Conservation (phyloP, 2,329 filamentous ascomycete genomes). For the Thielaviopsis ethacetica region DNA sequence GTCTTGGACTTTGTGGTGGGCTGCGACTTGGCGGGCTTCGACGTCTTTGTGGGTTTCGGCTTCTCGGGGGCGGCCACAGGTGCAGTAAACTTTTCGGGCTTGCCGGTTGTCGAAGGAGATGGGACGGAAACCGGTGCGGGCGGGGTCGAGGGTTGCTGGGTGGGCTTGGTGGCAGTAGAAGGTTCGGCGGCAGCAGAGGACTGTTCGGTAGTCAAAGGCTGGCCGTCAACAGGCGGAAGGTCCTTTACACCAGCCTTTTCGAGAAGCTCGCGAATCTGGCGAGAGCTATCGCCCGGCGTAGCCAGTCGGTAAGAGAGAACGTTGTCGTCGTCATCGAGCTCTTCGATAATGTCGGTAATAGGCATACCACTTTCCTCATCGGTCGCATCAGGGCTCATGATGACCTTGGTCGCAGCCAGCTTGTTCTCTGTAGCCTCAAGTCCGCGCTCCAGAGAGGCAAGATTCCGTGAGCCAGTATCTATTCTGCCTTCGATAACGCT, state of each 20-base stretch:
- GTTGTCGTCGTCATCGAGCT: constrained; percentile 81
- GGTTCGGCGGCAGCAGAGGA: too few species aligned
- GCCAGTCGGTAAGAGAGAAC: constrained; percentile 53
- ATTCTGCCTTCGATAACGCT: constrained; percentile 32
- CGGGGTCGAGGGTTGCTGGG: neutral
- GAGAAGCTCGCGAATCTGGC: constrained; percentile 54
- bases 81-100: neutral
- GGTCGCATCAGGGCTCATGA: constrained; percentile 17
- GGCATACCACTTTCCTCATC: constrained; percentile 36
- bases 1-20: constrained; percentile 36
- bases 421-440: constrained; percentile 53
- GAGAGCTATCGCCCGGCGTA: constrained; percentile 49
- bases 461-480: constrained; percentile 11
- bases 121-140: neutral
- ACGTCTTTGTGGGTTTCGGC: neutral
- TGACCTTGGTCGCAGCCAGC: constrained; percentile 14
- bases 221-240: neutral
- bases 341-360: constrained; percentile 80
- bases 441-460: constrained; percentile 9
- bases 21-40: constrained; percentile 18
- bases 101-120: neutral
- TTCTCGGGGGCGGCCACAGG: neutral
- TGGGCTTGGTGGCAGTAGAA: too few species aligned
- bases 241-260: constrained; percentile 54
- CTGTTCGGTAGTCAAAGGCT: too few species aligned